Base-by-base conservation (phyloP, 805 yeast genomes). In the Candida xyloterini region DNA sequence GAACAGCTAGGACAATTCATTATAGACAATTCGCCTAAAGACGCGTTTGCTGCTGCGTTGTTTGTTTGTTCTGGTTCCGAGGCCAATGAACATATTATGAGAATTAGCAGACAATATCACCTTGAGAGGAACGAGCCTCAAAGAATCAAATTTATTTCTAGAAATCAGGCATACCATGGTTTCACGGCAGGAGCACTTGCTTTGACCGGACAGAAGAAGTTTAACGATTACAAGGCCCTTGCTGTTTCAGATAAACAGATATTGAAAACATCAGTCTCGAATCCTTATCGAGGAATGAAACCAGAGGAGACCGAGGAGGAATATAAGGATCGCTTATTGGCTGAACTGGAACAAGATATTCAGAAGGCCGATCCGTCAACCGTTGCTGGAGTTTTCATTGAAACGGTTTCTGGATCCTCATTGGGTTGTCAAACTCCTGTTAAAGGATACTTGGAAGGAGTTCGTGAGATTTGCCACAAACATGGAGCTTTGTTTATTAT, bases 11-110 rank as follows among this genome's bases (percentile, higher is more conserved):
- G 69, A 15, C 50, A 63, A 37, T 65, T 62, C 76, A 78, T 53
- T 34, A 52, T 64, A 35, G 61, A 59, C 2, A 48, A 57, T 24
- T 62, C 68, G 8, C 65, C 68, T 35, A 46, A 56, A 18, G 62
- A 58, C 21, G 65, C 57, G 4, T 65, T 66, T 43, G 52, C 56
- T 2, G 55, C 66, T 16, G 71, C 67, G 4, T 42, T 65, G 30
- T 60, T 83, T 35, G 71, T 77, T 43, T 80, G 79, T 51, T 74
- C 84, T 2, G 91, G 91, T 34, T 70, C 86, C n/a, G 89, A 81
- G 57, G 84, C 88, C 31, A 81, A 81, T 51, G 89, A 81, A 55
- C 85, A 85, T 24, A 87, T 87, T 3, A 57, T 81, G 50, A 82
- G 81, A 56, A 80, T 82, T 55, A 82, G 83, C 13, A 56, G 60